Conservation (phyloP, 306 rosid species). For the Vigna unguiculata region DNA sequence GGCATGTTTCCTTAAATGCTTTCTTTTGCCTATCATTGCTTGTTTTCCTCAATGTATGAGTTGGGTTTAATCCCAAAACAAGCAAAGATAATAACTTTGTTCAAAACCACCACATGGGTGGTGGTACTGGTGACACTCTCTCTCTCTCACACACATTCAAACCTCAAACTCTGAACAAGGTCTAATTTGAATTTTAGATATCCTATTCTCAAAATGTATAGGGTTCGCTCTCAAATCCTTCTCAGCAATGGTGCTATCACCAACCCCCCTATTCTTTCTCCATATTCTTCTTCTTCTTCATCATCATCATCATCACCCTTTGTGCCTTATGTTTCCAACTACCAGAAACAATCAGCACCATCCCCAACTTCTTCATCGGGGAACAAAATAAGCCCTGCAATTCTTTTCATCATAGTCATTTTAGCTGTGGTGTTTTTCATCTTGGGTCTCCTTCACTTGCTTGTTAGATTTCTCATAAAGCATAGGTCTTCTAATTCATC, state of each 20-base stretch:
- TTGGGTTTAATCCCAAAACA: conserved; percentile 61
- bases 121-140: conserved; percentile 20
- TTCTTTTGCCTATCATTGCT: background rate
- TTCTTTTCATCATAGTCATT: conserved; percentile 76
- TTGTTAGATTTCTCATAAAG: conserved; percentile 73
- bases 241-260: conserved; percentile 47
- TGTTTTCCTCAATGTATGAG: conserved; percentile 51
- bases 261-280: conserved; percentile 52
- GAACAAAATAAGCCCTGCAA: conserved; percentile 75
- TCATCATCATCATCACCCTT: conserved; percentile 44
- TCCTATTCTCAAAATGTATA: conserved; percentile 63
- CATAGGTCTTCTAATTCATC: conserved; percentile 67
- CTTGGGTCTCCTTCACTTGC: conserved; percentile 83
- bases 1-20: conserved; percentile 43
- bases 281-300: conserved; percentile 38
- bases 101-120: conserved; percentile 34
- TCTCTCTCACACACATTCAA: conserved; percentile 19
- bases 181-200: conserved; percentile 47
- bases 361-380: conserved; percentile 62
- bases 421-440: conserved; percentile 81
- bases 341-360: conserved; percentile 51
- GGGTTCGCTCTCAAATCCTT: conserved; percentile 60
- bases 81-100: conserved; percentile 49
- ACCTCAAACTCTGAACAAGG: conserved; percentile 15
- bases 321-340: conserved; percentile 49